phyloP scores from a whole-genome alignment of 352 stramenopile species.

The Phytophthora podocarpi region DNA sequence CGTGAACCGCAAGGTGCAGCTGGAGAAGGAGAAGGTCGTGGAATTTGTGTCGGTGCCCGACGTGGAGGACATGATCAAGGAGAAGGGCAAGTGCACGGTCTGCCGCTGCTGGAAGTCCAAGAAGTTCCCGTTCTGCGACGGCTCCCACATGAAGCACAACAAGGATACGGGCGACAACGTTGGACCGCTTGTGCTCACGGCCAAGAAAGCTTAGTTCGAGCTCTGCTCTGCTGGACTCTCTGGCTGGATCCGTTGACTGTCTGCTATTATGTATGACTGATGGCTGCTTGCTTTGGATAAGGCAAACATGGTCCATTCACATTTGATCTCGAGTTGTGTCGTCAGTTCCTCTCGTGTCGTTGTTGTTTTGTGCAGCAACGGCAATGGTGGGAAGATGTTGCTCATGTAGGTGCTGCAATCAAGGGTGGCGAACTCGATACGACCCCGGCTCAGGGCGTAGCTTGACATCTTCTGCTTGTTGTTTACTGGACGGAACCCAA shows the following conservation, averaged over 20 bases:
- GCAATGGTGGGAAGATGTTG: not conserved
- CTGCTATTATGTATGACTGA: slow-evolving; percentile 33
- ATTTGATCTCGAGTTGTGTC: not conserved
- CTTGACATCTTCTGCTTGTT: not conserved
- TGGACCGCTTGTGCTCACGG: slow-evolving; percentile 70
- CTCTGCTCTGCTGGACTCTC: not conserved
- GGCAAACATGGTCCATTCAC: slow-evolving; percentile 29
- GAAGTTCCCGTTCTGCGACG: slow-evolving; percentile 86
- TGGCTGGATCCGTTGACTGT: not conserved
- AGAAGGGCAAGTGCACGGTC: slow-evolving; percentile 83
- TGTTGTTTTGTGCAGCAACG: not conserved
- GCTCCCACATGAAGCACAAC: slow-evolving; percentile 87
- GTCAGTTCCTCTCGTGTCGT: too few relatives aligned
- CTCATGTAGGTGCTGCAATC: not conserved
- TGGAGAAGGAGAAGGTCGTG: slow-evolving; percentile 87
- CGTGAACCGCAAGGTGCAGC: slow-evolving; percentile 68
- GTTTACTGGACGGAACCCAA: not conserved
- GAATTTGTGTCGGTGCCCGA: slow-evolving; percentile 69
- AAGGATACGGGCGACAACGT: slow-evolving; percentile 88
- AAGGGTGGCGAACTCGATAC: slow-evolving; percentile 3
- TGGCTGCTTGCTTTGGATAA: slow-evolving; percentile 29
- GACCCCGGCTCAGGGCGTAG: slow-evolving; percentile 7
- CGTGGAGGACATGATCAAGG: slow-evolving; percentile 78
- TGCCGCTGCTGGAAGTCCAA: slow-evolving; percentile 92
- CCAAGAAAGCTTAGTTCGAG: slow-evolving; percentile 47